Conservation (phyloP, 768 basidiomycete genomes). For the Xerocomellus amylosporus region DNA sequence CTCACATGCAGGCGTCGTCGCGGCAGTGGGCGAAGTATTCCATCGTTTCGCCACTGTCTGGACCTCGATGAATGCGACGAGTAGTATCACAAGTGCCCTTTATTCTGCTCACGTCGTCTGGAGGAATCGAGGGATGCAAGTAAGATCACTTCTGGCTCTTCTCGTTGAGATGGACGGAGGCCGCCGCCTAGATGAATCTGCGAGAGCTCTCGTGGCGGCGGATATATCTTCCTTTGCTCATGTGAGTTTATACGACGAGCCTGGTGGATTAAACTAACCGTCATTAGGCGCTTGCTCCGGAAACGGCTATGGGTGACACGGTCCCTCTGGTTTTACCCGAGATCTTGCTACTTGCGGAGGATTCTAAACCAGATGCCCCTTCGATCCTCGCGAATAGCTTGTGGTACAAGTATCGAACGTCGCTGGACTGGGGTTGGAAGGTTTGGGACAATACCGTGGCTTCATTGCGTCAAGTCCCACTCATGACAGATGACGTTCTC, state of each 20-base stretch:
- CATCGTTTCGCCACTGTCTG: conserved; percentile 70
- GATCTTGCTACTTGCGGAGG: conserved; percentile 62
- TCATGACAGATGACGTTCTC: conserved; percentile 47
- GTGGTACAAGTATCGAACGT: conserved; percentile 80
- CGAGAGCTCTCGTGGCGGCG: conserved; percentile 56
- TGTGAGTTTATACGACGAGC: conserved; percentile 37
- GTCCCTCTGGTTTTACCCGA: conserved; percentile 51
- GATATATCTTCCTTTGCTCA: conserved; percentile 63
- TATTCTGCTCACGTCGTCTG: conserved; percentile 60
- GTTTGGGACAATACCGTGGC: conserved; percentile 83
- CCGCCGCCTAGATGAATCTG: conserved; percentile 49
- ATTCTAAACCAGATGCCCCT: conserved; percentile 57
- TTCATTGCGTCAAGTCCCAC: conserved; percentile 65
- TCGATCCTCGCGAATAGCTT: conserved; percentile 70
- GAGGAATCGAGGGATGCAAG: conserved; percentile 64
- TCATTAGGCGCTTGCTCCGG: conserved; percentile 41
- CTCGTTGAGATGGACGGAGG: conserved; percentile 65
- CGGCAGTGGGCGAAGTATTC: conserved; percentile 67
- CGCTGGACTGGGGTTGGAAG: conserved; percentile 74
- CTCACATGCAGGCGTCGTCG: conserved; percentile 50
- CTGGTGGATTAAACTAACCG: background rate
- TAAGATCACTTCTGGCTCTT: conserved; percentile 59
- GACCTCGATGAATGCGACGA: conserved; percentile 69
- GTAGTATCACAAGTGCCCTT: conserved; percentile 54
- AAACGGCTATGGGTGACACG: conserved; percentile 29